Conservation (phyloP, 805 yeast species). For the Torulaspora gathmanii region DNA sequence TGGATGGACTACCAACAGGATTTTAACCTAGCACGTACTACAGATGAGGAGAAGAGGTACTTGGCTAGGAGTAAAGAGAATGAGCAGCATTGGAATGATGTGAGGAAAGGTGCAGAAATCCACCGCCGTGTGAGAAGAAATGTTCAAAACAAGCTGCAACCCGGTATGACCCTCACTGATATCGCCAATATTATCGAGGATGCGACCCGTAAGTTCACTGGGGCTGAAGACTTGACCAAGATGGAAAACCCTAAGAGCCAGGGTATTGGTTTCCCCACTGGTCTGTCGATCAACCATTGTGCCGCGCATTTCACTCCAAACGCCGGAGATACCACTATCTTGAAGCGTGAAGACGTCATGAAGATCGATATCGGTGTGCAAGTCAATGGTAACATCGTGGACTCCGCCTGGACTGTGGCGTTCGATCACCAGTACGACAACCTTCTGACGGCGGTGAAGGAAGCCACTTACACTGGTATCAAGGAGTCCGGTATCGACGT, state of each 20-base stretch:
- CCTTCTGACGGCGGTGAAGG: slow-evolving; percentile 78
- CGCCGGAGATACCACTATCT: slow-evolving; percentile 80
- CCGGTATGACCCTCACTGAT: slow-evolving; percentile 89
- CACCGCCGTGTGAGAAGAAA: slow-evolving; percentile 86
- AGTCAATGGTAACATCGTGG: slow-evolving; percentile 88
- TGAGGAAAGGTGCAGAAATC: slow-evolving; percentile 93
- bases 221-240: slow-evolving; percentile 53
- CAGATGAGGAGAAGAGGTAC: slow-evolving; percentile 82
- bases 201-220: slow-evolving; percentile 69
- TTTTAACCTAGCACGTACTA: slow-evolving; percentile 65
- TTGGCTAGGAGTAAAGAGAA: slow-evolving; percentile 53
- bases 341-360: slow-evolving; percentile 86
- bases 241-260: slow-evolving; percentile 43
- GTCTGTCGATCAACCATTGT: slow-evolving; percentile 83
- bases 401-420: slow-evolving; percentile 90
- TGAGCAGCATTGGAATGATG: slow-evolving; percentile 68
- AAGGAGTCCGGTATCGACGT: slow-evolving; percentile 94
- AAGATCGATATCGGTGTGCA: slow-evolving; percentile 97
- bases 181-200: slow-evolving; percentile 87
- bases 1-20: slow-evolving; percentile 68
- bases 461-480: slow-evolving; percentile 91
- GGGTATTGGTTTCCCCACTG: slow-evolving; percentile 99
- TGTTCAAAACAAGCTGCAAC: slow-evolving; percentile 67
- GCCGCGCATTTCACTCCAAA: slow-evolving; percentile 99
- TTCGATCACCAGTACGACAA: slow-evolving; percentile 80